Conservation (phyloP, 2,329 filamentous ascomycete species). For the Trichoderma koningiopsis region DNA sequence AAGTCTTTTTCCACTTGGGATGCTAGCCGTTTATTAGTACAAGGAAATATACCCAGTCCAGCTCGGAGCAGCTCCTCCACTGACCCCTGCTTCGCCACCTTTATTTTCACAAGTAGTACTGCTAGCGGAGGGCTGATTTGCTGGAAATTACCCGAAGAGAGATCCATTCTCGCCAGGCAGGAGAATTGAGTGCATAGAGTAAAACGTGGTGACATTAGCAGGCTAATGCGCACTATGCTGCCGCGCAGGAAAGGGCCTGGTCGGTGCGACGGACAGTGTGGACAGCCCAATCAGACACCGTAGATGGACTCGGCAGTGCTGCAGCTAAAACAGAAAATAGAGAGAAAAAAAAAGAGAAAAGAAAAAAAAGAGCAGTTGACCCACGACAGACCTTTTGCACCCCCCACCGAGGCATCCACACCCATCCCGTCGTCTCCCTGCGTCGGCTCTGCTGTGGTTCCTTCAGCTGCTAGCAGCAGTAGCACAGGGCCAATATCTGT, state of each 20-base stretch:
- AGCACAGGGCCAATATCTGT: background rate
- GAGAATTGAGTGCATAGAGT: background rate
- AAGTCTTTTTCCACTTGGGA: background rate
- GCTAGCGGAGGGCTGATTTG: background rate
- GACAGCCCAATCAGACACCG: background rate
- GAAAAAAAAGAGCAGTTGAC: background rate
- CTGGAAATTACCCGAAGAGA: constrained; percentile 13
- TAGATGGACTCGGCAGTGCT: background rate
- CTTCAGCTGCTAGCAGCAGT: background rate
- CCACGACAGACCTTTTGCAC: constrained; percentile 5
- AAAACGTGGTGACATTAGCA: background rate
- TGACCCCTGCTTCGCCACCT: background rate
- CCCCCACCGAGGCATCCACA: constrained; percentile 8
- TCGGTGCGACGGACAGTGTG: background rate
- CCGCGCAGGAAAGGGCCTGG: background rate
- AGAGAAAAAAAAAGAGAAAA: background rate
- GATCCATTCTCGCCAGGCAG: background rate
- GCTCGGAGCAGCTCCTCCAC: constrained; percentile 10
- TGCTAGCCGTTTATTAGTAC: background rate
- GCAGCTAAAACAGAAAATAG: background rate
- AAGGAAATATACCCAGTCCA: background rate
- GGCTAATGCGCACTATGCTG: constrained; percentile 1
- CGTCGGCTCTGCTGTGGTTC: background rate
- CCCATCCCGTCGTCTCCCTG: constrained; percentile 12
- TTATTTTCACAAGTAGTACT: background rate